phyloP scores from a whole-genome alignment of 345 rosid species.

The Alliaria petiolata region DNA sequence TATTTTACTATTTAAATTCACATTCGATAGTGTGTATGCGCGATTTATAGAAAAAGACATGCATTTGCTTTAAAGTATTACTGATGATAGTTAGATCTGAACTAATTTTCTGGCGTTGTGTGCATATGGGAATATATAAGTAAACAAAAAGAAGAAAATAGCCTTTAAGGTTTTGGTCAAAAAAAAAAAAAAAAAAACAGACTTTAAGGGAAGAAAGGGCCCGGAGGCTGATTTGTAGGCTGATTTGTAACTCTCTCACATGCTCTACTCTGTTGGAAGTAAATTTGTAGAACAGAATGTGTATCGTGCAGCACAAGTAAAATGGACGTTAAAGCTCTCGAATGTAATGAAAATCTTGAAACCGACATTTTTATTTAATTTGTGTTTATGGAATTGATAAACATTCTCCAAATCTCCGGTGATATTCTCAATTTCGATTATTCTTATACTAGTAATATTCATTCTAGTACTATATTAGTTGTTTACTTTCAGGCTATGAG shows the following conservation, averaged over 20 bases:
- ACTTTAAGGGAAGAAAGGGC: background rate
- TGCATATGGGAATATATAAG: too few species aligned
- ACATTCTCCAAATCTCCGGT: background rate
- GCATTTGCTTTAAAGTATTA: background rate
- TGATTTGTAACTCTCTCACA: background rate
- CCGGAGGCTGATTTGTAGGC: background rate
- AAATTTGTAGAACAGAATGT: background rate
- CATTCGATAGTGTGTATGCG: background rate
- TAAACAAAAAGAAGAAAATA: too few species aligned
- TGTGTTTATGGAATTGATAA: background rate
- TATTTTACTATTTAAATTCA: background rate
- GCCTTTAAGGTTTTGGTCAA: too few species aligned
- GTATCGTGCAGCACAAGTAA: background rate
- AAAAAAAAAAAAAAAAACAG: too few species aligned
- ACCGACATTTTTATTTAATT: background rate
- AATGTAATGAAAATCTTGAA: background rate
- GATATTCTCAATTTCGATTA: background rate
- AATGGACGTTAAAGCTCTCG: background rate
- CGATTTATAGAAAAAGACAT: background rate
- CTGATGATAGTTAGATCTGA: too few species aligned
- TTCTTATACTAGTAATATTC: background rate
- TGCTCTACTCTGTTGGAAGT: background rate
- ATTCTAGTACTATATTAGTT: background rate
- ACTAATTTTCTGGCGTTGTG: too few species aligned
- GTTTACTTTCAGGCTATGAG: background rate